Evolutionary conservation across 164 flowering plant genomes (phyloP).

Genomic region (Magnolia changhungtana): DNA sequence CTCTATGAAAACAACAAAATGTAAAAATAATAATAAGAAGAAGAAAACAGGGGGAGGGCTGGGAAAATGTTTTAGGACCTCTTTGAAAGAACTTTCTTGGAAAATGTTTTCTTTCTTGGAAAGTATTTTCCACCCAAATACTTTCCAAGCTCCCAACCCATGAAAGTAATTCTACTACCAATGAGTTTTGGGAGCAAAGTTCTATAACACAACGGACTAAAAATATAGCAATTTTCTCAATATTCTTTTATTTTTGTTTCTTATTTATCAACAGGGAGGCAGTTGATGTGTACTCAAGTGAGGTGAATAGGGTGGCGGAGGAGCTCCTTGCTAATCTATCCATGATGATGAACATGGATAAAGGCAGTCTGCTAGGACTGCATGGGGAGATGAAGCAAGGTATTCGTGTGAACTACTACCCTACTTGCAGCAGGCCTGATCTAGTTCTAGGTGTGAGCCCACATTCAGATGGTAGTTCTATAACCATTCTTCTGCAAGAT

Average conservation of each 20-base stretch:
- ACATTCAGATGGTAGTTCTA: slow-evolving; percentile 29
- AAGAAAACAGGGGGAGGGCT: too few species aligned
- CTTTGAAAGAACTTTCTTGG: too few species aligned
- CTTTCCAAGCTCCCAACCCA: too few species aligned
- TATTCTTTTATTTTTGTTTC: not conserved
- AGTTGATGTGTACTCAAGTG: slow-evolving; percentile 24
- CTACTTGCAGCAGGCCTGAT: slow-evolving; percentile 27
- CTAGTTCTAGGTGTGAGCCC: slow-evolving; percentile 27
- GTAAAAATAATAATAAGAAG: too few species aligned
- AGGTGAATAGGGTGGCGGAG: slow-evolving; percentile 14
- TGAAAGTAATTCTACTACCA: too few species aligned
- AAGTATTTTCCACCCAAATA: not conserved
- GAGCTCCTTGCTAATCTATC: slow-evolving; percentile 21
- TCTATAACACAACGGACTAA: too few species aligned
- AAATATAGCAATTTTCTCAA: not conserved
- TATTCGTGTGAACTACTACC: slow-evolving; percentile 34
- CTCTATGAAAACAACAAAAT: too few species aligned
- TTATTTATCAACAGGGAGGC: slow-evolving; percentile 18
- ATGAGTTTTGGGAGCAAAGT: too few species aligned
- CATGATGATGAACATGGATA: slow-evolving; percentile 19
- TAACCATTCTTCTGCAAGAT: slow-evolving; percentile 31
- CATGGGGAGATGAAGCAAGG: slow-evolving; percentile 21
- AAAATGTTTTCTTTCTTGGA: too few species aligned
- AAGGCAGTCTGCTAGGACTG: slow-evolving; percentile 8
- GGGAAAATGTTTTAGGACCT: too few species aligned